Evolutionary conservation across 1,139 yeast species (phyloP).

Genomic region (Yamadazyma trypodendri): DNA sequence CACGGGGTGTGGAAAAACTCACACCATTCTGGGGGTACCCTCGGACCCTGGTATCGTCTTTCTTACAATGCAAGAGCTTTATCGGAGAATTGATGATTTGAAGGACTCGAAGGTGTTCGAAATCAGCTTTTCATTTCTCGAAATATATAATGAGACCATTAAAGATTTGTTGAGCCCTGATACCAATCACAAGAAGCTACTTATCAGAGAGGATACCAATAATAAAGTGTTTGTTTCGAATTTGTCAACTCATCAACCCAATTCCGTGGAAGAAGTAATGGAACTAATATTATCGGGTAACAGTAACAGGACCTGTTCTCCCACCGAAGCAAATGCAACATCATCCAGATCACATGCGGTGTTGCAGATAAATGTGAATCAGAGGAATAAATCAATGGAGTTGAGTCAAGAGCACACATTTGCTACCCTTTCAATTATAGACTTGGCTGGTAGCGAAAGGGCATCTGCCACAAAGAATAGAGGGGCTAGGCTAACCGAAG

Average conservation of each 20-base stretch:
- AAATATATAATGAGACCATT: slow-evolving; percentile 87
- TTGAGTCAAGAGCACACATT: slow-evolving; percentile 65
- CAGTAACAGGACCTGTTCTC: slow-evolving; percentile 72
- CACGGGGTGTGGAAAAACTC: slow-evolving; percentile 98
- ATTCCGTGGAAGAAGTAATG: slow-evolving; percentile 74
- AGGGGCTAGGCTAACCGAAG: slow-evolving; percentile 79
- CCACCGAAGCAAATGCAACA: slow-evolving; percentile 88
- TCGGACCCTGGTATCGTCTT: slow-evolving; percentile 79
- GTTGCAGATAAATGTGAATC: slow-evolving; percentile 72
- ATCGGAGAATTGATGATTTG: slow-evolving; percentile 53
- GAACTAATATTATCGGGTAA: slow-evolving; percentile 74
- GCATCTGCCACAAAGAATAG: slow-evolving; percentile 86
- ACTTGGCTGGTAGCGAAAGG: slow-evolving; percentile 92
- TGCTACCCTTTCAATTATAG: slow-evolving; percentile 84
- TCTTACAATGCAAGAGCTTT: slow-evolving; percentile 75
- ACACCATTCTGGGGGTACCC: slow-evolving; percentile 78
- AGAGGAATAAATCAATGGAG: slow-evolving; percentile 61
- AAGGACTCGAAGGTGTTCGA: slow-evolving; percentile 59
- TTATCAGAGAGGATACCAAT: slow-evolving; percentile 70
- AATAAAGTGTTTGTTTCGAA: slow-evolving; percentile 73
- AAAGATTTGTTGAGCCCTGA: slow-evolving; percentile 70
- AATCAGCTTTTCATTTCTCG: slow-evolving; percentile 71
- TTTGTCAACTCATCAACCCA: slow-evolving; percentile 63
- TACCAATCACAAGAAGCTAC: slow-evolving; percentile 43
- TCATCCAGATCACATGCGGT: slow-evolving; percentile 95